A percentile compares a stretch with the other conserved stretches of the same genome.
phyloP scores from a whole-genome alignment of 768 basidiomycete species.

The Coprinopsis strossmayeri region DNA sequence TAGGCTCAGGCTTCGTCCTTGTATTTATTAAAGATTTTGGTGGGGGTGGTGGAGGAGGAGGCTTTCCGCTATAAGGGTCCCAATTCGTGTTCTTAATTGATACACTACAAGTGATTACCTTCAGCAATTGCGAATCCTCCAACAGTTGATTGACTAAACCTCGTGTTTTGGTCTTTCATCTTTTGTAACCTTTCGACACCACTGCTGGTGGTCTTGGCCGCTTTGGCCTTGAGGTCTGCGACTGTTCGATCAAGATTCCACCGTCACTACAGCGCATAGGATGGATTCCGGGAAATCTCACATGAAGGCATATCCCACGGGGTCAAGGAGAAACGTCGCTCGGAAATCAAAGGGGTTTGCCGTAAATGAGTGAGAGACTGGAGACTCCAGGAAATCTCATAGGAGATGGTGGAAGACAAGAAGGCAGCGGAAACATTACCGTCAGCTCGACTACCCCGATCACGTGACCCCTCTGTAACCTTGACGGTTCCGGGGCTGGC shows the following conservation, averaged over 20 bases:
- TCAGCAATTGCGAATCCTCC: background rate
- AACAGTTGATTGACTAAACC: conserved; percentile 23
- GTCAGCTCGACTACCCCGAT: background rate
- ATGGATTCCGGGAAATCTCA: too few relatives aligned
- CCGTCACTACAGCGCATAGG: too few relatives aligned
- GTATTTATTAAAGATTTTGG: conserved; percentile 26
- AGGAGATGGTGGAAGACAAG: background rate
- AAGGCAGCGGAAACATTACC: background rate
- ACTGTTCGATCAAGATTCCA: conserved; percentile 30
- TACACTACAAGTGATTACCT: conserved; percentile 28
- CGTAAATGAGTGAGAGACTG: background rate
- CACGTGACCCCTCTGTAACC: background rate
- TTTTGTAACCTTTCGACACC: conserved; percentile 44
- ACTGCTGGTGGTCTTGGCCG: conserved; percentile 53
- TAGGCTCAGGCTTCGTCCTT: conserved; percentile 24
- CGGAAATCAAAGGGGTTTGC: background rate
- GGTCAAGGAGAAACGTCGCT: background rate
- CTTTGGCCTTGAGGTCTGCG: conserved; percentile 62
- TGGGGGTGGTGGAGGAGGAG: conserved; percentile 44
- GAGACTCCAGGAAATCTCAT: background rate
- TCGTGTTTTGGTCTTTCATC: conserved; percentile 51
- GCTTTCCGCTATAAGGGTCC: conserved; percentile 52
- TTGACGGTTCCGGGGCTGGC: conserved; percentile 1
- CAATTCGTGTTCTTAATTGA: conserved; percentile 59
- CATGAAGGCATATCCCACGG: conserved; percentile 36